These are phyloP conservation scores for Seiridium cupressi DNA, from an alignment of 2,329 filamentous ascomycete species.

Conservation along the genomic window DNA sequence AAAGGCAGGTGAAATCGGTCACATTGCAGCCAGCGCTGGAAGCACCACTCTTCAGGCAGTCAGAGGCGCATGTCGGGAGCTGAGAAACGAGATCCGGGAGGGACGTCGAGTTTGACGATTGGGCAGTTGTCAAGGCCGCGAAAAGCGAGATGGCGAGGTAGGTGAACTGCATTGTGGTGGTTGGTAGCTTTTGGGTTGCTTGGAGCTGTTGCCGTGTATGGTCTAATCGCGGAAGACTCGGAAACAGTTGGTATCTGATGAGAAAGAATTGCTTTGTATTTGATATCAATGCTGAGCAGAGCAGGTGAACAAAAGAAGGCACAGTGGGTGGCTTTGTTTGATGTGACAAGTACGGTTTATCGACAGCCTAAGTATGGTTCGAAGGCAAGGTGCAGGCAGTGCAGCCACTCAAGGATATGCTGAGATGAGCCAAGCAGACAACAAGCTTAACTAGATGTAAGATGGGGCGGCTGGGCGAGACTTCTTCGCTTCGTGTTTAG, in stretches of 20 bases:
- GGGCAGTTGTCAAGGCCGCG: conserved; percentile 17
- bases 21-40: conserved; percentile 19
- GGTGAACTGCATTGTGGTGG: conserved; percentile 17
- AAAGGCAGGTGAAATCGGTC: conserved; percentile 28
- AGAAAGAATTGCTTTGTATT: background rate
- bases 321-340: background rate
- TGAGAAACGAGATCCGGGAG: conserved; percentile 25
- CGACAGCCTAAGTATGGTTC: no score
- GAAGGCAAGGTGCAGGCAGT: background rate
- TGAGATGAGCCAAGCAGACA: background rate
- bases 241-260: no score
- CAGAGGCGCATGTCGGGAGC: conserved; percentile 25
- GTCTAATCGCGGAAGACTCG: background rate
- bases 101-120: conserved; percentile 15
- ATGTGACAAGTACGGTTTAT: background rate
- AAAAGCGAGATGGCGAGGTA: conserved; percentile 19
- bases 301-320: background rate
- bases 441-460: background rate
- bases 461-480: background rate
- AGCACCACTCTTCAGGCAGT: conserved; percentile 21
- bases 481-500: background rate
- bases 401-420: background rate
- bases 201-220: background rate
- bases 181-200: background rate
- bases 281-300: background rate